Conservation (phyloP, 495 filamentous ascomycete genomes). For the Thozetella sp. region DNA sequence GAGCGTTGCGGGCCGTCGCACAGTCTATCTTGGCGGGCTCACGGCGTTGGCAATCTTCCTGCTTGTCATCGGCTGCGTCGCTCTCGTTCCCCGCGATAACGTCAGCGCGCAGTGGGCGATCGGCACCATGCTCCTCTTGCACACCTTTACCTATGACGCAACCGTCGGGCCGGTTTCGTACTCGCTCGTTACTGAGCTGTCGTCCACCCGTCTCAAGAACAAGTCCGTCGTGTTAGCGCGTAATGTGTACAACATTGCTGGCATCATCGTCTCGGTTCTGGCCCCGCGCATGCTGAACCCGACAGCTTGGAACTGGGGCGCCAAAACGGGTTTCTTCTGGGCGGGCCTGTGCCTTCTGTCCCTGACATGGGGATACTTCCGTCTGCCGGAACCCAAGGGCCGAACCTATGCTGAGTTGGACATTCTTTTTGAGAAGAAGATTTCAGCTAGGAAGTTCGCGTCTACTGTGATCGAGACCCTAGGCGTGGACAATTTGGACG, state of each 20-base stretch:
- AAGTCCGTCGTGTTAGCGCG: conserved; percentile 71
- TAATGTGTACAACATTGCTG: conserved; percentile 72
- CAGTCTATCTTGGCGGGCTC: too few relatives aligned
- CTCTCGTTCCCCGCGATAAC: too few relatives aligned
- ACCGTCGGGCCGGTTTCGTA: conserved; percentile 81
- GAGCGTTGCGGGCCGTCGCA: too few relatives aligned
- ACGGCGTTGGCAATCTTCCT: too few relatives aligned
- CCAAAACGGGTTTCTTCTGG: conserved; percentile 85
- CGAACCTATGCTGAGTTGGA: conserved; percentile 77
- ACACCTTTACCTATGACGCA: conserved; percentile 73
- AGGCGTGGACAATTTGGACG: too few relatives aligned
- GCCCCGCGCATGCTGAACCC: conserved; percentile 81
- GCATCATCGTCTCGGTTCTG: conserved; percentile 68
- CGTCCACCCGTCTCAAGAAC: conserved; percentile 72
- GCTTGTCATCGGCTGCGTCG: too few relatives aligned
- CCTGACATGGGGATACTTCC: conserved; percentile 74
- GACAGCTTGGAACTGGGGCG: conserved; percentile 72
- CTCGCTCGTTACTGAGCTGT: conserved; percentile 74
- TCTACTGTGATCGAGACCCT: conserved; percentile 64
- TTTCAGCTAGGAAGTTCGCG: conserved; percentile 72
- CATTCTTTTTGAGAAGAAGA: conserved; percentile 65
- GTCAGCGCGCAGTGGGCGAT: too few relatives aligned
- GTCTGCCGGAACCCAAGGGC: conserved; percentile 71
- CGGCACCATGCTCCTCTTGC: conserved; percentile 71
- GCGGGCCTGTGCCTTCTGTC: conserved; percentile 72